Conservation (phyloP, 225 moss, liverwort and hornwort species). For the Thuidium tamariscinum region DNA sequence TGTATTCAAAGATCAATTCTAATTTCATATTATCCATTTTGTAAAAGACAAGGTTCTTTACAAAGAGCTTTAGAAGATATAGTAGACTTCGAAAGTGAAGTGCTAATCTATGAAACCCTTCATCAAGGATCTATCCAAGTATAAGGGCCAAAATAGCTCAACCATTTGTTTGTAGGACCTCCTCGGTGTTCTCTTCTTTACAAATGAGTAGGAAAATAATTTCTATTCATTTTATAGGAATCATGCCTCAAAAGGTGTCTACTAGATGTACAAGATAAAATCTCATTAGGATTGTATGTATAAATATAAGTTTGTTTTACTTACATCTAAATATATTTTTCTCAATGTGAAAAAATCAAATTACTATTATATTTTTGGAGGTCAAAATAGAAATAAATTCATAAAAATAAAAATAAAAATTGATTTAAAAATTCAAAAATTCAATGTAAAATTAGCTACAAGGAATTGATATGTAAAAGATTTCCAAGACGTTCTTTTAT, state of each 20-base stretch:
- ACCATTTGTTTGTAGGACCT: fast-evolving
- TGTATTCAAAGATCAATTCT: background rate
- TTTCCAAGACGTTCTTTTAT: fast-evolving
- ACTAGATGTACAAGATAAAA: fast-evolving
- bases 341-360: too few relatives aligned
- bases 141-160: fast-evolving
- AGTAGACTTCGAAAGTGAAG: fast-evolving
- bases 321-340: too few relatives aligned
- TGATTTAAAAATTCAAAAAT: too few relatives aligned
- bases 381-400: fast-evolving
- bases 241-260: fast-evolving
- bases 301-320: background rate
- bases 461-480: background rate
- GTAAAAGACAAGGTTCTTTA: fast-evolving
- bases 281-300: fast-evolving
- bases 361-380: too few relatives aligned
- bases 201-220: background rate
- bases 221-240: background rate
- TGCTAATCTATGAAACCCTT: fast-evolving
- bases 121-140: fast-evolving
- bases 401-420: background rate
- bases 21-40: background rate
- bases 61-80: fast-evolving
- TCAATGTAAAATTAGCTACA: background rate
- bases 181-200: background rate